Conservation (phyloP, 768 basidiomycete genomes). For the Mycena indigotica region DNA sequence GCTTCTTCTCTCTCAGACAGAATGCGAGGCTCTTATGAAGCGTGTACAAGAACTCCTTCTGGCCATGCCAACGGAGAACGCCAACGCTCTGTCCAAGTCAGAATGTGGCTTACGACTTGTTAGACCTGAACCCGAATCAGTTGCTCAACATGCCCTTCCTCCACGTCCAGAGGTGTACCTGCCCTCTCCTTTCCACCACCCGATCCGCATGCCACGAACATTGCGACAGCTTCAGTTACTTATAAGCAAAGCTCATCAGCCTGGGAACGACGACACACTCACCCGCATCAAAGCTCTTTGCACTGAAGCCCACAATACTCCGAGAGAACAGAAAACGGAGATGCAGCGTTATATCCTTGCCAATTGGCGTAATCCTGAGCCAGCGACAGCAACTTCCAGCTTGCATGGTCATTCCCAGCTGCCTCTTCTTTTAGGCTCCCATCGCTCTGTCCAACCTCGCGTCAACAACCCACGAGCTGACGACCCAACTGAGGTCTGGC, state of each 20-base stretch:
- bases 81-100: not conserved
- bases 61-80: conserved; percentile 4
- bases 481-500: conserved; percentile 51
- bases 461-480: conserved; percentile 51
- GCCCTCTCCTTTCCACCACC: conserved; percentile 1
- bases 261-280: conserved; percentile 42
- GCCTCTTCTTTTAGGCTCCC: conserved; percentile 9
- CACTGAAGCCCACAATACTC: conserved; percentile 46
- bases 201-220: conserved; percentile 34
- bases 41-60: conserved; percentile 22
- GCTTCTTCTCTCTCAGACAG: conserved; percentile 33
- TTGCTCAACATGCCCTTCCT: conserved; percentile 1
- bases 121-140: no score
- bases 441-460: conserved; percentile 19
- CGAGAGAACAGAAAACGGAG: conserved; percentile 47
- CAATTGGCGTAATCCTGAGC: conserved; percentile 48
- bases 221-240: conserved; percentile 45
- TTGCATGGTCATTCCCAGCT: conserved; percentile 10
- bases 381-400: conserved; percentile 24
- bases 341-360: conserved; percentile 43
- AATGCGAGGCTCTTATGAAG: conserved; percentile 34
- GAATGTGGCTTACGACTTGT: no score
- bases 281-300: conserved; percentile 47
- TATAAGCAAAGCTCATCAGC: conserved; percentile 45
- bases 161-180: not conserved